Conservation (phyloP, 768 basidiomycete species). For the Lentinula guzmanii region DNA sequence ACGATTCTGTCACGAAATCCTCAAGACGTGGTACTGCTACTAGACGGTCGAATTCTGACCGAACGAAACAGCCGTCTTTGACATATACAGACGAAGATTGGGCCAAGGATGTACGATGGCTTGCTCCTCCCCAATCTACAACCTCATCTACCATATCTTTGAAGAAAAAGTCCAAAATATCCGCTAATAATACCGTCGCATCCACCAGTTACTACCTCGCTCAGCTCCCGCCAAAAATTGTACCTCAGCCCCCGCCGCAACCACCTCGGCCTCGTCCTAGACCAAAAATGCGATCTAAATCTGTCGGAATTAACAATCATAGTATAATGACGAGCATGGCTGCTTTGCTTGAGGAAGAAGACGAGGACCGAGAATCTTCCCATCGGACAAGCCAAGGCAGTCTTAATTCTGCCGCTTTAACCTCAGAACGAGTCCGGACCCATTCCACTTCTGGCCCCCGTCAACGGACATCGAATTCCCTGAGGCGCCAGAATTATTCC, state of each 20-base stretch:
- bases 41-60: conserved; percentile 11
- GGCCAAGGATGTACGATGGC: conserved; percentile 65
- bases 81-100: conserved; percentile 54
- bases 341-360: conserved; percentile 45
- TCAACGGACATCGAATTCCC: not conserved
- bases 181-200: conserved; percentile 11
- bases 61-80: conserved; percentile 16
- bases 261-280: conserved; percentile 4
- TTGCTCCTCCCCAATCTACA: conserved; percentile 22
- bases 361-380: conserved; percentile 27
- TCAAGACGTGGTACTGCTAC: conserved; percentile 4
- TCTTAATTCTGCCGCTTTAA: not conserved
- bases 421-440: not conserved
- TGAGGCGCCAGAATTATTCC: not conserved
- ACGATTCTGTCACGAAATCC: conserved; percentile 6
- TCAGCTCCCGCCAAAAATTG: conserved; percentile 7
- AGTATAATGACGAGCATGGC: conserved; percentile 49
- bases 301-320: conserved; percentile 27
- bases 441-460: not conserved
- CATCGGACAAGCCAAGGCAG: not conserved
- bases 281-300: conserved; percentile 15
- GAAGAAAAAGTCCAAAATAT: conserved; percentile 3
- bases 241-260: not conserved
- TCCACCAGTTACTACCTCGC: conserved; percentile 13
- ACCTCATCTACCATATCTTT: not conserved